phyloP scores from a whole-genome alignment of 1,284 basidiomycete species.

The Testicularia cyperi region DNA sequence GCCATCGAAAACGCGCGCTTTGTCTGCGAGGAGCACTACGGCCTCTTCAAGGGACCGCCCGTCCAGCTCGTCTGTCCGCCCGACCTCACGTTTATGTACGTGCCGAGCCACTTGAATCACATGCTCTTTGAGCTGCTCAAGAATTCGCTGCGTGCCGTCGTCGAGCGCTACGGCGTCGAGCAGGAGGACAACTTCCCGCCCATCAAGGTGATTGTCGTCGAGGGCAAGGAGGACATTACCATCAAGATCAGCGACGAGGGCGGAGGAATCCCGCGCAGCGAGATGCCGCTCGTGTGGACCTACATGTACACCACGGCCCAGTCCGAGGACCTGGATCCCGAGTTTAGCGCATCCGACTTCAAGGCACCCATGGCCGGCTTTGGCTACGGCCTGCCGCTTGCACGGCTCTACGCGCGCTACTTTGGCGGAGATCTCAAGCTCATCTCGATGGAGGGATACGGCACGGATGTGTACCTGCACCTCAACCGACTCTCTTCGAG shows the following conservation, averaged over 20 bases:
- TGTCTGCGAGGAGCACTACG: slow-evolving; percentile 90
- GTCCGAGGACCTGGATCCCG: slow-evolving; percentile 75
- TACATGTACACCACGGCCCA: slow-evolving; percentile 98
- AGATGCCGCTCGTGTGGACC: slow-evolving; percentile 94
- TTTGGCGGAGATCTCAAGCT: slow-evolving; percentile 94
- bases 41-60: slow-evolving; percentile 90
- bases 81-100: slow-evolving; percentile 87
- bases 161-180: slow-evolving; percentile 85
- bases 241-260: slow-evolving; percentile 98
- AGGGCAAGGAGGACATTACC: slow-evolving; percentile 81
- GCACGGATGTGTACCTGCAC: slow-evolving; percentile 74
- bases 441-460: slow-evolving; percentile 89
- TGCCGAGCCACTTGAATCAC: slow-evolving; percentile 83
- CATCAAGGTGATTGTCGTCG: slow-evolving; percentile 94
- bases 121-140: slow-evolving; percentile 98
- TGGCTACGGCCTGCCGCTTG: slow-evolving; percentile 82
- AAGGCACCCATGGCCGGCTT: slow-evolving; percentile 97
- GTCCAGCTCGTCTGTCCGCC: slow-evolving; percentile 94
- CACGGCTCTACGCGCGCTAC: slow-evolving; percentile 80
- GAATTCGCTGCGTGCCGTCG: slow-evolving; percentile 94
- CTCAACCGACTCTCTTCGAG: slow-evolving; percentile 70
- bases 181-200: slow-evolving; percentile 81
- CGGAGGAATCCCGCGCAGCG: slow-evolving; percentile 87
- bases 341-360: slow-evolving; percentile 89
- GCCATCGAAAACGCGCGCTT: slow-evolving; percentile 98